phyloP scores from a whole-genome alignment of 192 early-diverging fungal genomes.

The Umbelopsis isabellina region DNA sequence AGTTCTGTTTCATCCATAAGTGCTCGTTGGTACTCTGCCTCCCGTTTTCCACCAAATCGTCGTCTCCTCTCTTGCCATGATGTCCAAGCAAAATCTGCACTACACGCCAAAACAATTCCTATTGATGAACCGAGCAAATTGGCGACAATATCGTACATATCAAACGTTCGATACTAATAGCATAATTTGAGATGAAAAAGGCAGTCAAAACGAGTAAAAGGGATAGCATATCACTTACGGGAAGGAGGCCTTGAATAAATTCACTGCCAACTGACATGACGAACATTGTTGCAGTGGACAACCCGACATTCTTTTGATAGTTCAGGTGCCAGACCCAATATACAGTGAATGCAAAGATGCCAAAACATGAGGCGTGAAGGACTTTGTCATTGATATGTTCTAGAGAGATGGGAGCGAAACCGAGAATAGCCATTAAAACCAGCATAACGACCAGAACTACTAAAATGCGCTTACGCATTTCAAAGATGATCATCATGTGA shows the following conservation, averaged over 20 bases:
- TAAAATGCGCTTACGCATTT: slow-evolving; percentile 36
- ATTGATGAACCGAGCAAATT: slow-evolving; percentile 33
- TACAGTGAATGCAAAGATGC: slow-evolving; percentile 29
- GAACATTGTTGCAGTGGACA: slow-evolving; percentile 23
- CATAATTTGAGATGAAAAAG: background rate
- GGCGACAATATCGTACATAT: slow-evolving; percentile 38
- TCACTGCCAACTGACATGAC: slow-evolving; percentile 36
- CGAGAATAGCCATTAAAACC: slow-evolving; percentile 36
- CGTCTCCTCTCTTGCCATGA: slow-evolving; percentile 27
- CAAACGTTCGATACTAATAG: slow-evolving; percentile 43
- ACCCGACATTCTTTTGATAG: slow-evolving; percentile 30
- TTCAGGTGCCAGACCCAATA: slow-evolving; percentile 42
- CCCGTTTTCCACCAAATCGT: slow-evolving; percentile 32
- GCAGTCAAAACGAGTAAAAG: background rate
- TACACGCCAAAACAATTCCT: slow-evolving; percentile 28
- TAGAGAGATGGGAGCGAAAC: slow-evolving; percentile 38
- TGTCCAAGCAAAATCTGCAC: slow-evolving; percentile 24
- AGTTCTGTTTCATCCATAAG: slow-evolving; percentile 34
- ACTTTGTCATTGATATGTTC: slow-evolving; percentile 44
- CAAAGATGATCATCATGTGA: background rate
- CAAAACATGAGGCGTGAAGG: slow-evolving; percentile 39
- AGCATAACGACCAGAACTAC: slow-evolving; percentile 34
- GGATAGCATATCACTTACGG: slow-evolving; percentile 23
- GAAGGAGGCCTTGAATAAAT: slow-evolving; percentile 39
- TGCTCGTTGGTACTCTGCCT: slow-evolving; percentile 35